Base-by-base conservation (phyloP, 2,329 filamentous ascomycete genomes). In the Bipolaris zeicola region DNA sequence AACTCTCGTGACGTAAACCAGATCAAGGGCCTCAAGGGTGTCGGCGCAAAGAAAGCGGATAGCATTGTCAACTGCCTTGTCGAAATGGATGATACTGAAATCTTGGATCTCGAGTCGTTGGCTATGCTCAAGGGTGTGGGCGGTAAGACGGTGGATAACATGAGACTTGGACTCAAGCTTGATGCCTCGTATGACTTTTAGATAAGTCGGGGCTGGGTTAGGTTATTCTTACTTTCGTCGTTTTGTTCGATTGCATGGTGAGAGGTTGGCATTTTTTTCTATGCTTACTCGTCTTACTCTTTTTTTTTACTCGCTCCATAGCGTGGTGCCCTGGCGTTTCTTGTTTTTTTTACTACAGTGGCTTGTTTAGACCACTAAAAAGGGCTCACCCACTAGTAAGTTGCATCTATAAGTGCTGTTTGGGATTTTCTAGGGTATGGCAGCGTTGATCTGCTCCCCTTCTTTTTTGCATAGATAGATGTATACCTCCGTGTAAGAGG, bases 1-100 rank as follows among this genome's bases (percentile, higher is more conserved):
- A 92, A 92, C 78, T 90, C 88, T 18, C 83, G 87, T 46, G 87
- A 92, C 58, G 76, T 89, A 16, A 78, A 78, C 13, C 80, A 84
- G 69, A 92, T 92, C 74, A 84, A 83, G 66, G 78, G 84, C 3
- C 80, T 92, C 1, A 86, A 86, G 37, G 89, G 89, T 1, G 87
- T 92, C 10, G 90, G 89, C 0, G 81, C 85, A 1, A 92, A 91
- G 78, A 89, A 88, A 72, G 89, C 89, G 2, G 79, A 82, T 55
- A 77, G 76, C 10, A 83, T 83, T 36, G 80, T 82, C 1, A 78
- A 79, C 37, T 79, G 75, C 58, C 63, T 83, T 11, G 75, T 79
- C 31, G 80, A 81, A 61, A 73, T 81, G 72, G 78, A 79, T n/a
- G 72, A 74, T 13, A 77, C 70, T 5, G 75, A 76, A 44, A 64